phyloP scores from a whole-genome alignment of 2,329 filamentous ascomycete genomes.

The Boeremia lycopersici region DNA sequence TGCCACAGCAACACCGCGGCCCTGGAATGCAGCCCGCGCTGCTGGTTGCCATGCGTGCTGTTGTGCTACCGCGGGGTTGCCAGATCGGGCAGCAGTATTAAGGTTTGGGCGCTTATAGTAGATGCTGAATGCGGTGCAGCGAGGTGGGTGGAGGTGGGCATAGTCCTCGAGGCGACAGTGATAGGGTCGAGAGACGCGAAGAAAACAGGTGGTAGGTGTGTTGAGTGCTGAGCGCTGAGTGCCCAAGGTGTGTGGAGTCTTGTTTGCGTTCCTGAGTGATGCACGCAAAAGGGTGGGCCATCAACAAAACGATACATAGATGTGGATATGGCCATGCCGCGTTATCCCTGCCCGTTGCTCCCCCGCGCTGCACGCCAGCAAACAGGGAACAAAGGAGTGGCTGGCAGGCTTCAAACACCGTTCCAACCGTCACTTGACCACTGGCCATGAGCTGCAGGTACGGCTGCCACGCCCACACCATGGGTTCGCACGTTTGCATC shows the following conservation, averaged over 20 bases:
- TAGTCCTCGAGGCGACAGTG: constrained; percentile 22
- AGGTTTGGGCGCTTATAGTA: constrained; percentile 12
- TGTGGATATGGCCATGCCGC: constrained; percentile 9
- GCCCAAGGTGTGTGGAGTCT: constrained; percentile 14
- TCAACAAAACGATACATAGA: constrained; percentile 4
- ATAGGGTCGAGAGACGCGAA: constrained; percentile 5
- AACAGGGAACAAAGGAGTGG: constrained; percentile 6
- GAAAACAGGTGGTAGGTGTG: constrained; percentile 21
- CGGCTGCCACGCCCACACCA: constrained; percentile 13
- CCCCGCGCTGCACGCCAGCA: constrained; percentile 16
- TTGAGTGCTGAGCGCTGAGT: constrained; percentile 11
- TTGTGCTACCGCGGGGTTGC: constrained; percentile 25
- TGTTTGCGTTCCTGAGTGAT: constrained; percentile 17
- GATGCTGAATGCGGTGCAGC: constrained; percentile 9
- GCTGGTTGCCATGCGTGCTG: constrained; percentile 29
- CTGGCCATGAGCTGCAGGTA: constrained; percentile 7
- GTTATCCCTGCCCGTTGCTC: constrained; percentile 13
- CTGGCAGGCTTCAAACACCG: background rate
- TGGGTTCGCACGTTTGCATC: constrained; percentile 15
- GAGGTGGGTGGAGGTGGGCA: constrained; percentile 21
- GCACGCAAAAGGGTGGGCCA: constrained; percentile 14
- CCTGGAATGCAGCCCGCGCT: constrained; percentile 39
- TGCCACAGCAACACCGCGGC: constrained; percentile 80
- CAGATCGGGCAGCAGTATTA: constrained; percentile 14
- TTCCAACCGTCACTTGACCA: constrained; percentile 4